Evolutionary conservation across 139 green algal genomes (phyloP), one percentile per base, ranked within the genome.

Genomic region (Micractinium conductrix): DNA sequence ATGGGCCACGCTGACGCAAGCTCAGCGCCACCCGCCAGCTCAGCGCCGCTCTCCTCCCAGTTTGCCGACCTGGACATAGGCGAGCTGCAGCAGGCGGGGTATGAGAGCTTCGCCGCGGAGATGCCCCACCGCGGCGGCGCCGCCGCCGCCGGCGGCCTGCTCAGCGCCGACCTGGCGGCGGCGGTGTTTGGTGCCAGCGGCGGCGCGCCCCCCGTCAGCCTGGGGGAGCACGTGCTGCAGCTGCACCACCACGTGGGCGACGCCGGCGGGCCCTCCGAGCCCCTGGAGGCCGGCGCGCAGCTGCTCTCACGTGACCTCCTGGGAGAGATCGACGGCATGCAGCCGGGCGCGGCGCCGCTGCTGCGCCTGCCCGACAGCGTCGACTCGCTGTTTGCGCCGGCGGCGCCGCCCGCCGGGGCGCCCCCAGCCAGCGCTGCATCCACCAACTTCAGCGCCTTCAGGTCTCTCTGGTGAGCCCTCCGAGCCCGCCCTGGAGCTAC

Each of bases 271-370:
- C 43, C 44, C 45, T 33, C 44, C 21, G 72, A 84, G 50, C n/a
- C 60, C 5, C 73, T 65, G 40, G 85, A 87, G 28, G 10, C 26
- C 14, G 50, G 45, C 4, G 58, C 76, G 2, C 45, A 37, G 44
- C 74, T 89, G 58, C 85, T 89, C 21, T 88, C 85, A 5, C 70
- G 48, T 10, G 85, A 89, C 53, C 80, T 89, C 63, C 80, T 89
- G 63, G 85, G 85, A 1, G 80, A 85, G 79, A 87, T 89, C 71
- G 85, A 74, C 2, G 84, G 84, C 28, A 2, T 81, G 38, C 38
- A 22, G 35, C 43, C 55, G 7, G 16, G 33, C 24, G 60, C 42
- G 12, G 42, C 24, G 44, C 14, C 12, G 6, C 26, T 50, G 70
- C 65, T 78, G 72, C 70, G 43, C 10, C 70, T 74, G 71, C 35